These are phyloP conservation scores for Aspergillus ochraceoroseus DNA, from an alignment of 2,329 filamentous ascomycete species.

Conservation along the genomic window DNA sequence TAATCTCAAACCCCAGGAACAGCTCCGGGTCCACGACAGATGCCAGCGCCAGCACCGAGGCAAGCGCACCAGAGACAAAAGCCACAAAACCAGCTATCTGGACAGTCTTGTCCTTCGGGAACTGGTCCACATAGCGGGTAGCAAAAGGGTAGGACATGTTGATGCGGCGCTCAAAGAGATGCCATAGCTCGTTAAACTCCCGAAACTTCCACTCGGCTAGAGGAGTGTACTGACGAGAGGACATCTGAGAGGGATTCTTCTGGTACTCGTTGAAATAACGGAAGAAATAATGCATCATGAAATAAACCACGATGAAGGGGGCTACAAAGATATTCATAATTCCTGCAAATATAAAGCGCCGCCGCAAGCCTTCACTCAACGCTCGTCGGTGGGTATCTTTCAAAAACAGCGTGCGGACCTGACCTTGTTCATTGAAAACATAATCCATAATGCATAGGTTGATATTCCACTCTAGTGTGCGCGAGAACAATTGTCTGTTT, in stretches of 20 bases:
- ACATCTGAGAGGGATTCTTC: conserved; percentile 81
- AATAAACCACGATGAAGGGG: conserved; percentile 80
- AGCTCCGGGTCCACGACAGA: conserved; percentile 86
- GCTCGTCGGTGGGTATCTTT: conserved; percentile 74
- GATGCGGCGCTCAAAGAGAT: conserved; percentile 81
- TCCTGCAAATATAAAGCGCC: conserved; percentile 75
- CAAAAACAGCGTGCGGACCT: conserved; percentile 80
- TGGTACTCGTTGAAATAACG: conserved; percentile 97
- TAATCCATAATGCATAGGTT: conserved; percentile 88
- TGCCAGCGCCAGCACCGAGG: conserved; percentile 75
- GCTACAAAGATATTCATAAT: conserved; percentile 81
- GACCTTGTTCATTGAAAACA: conserved; percentile 83
- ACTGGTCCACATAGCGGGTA: conserved; percentile 87
- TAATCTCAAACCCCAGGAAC: conserved; percentile 88
- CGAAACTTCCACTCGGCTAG: conserved; percentile 97
- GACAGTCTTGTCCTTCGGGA: conserved; percentile 89
- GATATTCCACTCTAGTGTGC: conserved; percentile 86
- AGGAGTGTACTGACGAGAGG: conserved; percentile 85
- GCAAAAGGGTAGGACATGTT: conserved; percentile 96
- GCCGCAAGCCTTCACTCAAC: conserved; percentile 70
- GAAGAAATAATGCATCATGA: conserved; percentile 85
- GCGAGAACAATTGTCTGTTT: conserved; percentile 76
- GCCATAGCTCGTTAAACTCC: conserved; percentile 93
- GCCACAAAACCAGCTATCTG: conserved; percentile 78
- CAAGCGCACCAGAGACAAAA: conserved; percentile 80